Conservation (phyloP, 495 filamentous ascomycete species). For the Pyrenula massariospora region DNA sequence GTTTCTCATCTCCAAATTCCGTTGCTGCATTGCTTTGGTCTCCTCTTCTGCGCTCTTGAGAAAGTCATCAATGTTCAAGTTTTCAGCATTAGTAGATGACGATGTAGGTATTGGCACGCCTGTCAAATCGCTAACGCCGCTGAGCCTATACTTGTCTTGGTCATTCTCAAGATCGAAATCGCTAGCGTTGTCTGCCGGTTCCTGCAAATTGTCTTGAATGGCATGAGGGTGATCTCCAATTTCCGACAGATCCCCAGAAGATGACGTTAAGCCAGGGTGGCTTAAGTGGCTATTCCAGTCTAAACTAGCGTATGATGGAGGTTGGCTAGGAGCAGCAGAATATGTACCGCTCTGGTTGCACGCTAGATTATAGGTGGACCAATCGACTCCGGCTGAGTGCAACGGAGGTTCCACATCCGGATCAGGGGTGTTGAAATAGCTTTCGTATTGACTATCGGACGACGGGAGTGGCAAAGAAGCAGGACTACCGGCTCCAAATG, state of each 20-base stretch:
- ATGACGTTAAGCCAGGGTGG: slow-evolving; percentile 51
- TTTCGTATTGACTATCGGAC: slow-evolving; percentile 24
- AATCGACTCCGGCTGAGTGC: slow-evolving; percentile 62
- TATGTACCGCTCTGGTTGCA: slow-evolving; percentile 24
- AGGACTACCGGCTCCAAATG: slow-evolving; percentile 16
- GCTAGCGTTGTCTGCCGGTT: slow-evolving; percentile 32
- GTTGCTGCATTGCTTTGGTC: slow-evolving; percentile 33
- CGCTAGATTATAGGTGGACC: slow-evolving; percentile 60
- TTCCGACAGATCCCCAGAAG: slow-evolving; percentile 67
- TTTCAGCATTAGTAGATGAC: slow-evolving; percentile 41
- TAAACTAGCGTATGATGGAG: slow-evolving; percentile 57
- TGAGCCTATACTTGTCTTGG: slow-evolving; percentile 39
- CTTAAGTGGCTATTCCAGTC: slow-evolving; percentile 43
- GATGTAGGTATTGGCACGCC: slow-evolving; percentile 41
- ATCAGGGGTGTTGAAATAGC: slow-evolving; percentile 32
- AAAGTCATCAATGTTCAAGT: slow-evolving; percentile 51
- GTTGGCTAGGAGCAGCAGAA: slow-evolving; percentile 56
- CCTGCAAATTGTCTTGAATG: slow-evolving; percentile 16
- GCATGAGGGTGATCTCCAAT: slow-evolving; percentile 48
- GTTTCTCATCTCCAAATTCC: slow-evolving; percentile 3
- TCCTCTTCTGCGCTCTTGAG: slow-evolving; percentile 40
- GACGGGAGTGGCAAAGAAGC: slow-evolving; percentile 24
- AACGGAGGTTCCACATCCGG: slow-evolving; percentile 52
- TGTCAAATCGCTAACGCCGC: slow-evolving; percentile 40
- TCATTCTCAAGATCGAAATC: slow-evolving; percentile 43